phyloP scores from a whole-genome alignment of 1,139 yeast species.

The Yamadazyma membranifaciens region DNA sequence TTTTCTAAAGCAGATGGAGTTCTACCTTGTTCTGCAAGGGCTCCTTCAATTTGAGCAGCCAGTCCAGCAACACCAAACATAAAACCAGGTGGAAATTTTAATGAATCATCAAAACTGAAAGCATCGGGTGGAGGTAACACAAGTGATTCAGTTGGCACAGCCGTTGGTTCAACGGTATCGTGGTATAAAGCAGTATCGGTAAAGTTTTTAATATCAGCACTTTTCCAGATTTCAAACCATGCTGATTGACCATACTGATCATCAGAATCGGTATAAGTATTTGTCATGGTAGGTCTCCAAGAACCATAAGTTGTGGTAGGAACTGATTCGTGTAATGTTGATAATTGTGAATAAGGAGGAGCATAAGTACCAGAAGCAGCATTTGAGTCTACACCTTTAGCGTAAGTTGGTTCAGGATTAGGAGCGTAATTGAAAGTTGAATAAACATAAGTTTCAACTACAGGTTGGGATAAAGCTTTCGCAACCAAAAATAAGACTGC shows the following conservation, averaged over 20 bases:
- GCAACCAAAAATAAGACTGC: conserved; percentile 5
- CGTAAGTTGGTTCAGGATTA: conserved; percentile 14
- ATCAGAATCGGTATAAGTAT: conserved; percentile 18
- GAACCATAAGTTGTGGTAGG: conserved; percentile 19
- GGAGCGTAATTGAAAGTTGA: conserved; percentile 8
- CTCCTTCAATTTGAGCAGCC: conserved; percentile 37
- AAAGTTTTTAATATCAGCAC: conserved; percentile 16
- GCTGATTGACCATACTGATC: conserved; percentile 24
- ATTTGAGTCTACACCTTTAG: conserved; percentile 9
- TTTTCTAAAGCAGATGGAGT: conserved; percentile 31
- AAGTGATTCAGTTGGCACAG: conserved; percentile 20
- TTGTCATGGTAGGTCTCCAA: conserved; percentile 18
- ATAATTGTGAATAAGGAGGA: conserved; percentile 14
- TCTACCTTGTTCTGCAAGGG: conserved; percentile 31
- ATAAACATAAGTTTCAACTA: conserved; percentile 6
- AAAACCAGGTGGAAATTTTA: conserved; percentile 20
- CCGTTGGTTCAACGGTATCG: conserved; percentile 21
- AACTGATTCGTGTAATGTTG: conserved; percentile 12
- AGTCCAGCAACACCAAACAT: conserved; percentile 25
- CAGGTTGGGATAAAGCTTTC: conserved; percentile 7
- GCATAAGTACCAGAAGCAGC: conserved; percentile 13
- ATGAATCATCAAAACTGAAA: conserved; percentile 16
- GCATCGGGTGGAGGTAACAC: conserved; percentile 21
- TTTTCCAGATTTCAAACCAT: conserved; percentile 21
- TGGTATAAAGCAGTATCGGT: conserved; percentile 17